A percentile compares a stretch with the other conserved stretches of the same genome.
Evolutionary conservation across 495 filamentous ascomycete genomes (phyloP).

Genomic region (Lophium mytilinum): DNA sequence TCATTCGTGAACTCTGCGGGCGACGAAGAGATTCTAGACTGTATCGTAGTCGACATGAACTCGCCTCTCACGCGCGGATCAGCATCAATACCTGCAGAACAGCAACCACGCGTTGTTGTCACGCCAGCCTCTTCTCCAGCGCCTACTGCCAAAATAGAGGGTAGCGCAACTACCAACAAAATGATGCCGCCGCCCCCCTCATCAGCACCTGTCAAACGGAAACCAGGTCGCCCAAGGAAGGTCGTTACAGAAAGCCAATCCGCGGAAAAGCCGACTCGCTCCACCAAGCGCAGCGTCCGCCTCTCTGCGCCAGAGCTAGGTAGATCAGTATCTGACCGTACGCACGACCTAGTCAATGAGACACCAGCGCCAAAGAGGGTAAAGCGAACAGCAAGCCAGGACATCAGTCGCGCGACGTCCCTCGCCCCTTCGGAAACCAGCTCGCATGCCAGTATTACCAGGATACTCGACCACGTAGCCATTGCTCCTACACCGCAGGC

Average conservation of each 20-base stretch:
- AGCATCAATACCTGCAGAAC: no score
- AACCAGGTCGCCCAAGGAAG: neutral
- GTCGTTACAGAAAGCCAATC: neutral
- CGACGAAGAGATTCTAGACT: slow-evolving; percentile 23
- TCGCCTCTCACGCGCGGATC: neutral
- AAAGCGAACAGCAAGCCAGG: slow-evolving; percentile 14
- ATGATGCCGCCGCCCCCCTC: neutral
- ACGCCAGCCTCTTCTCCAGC: neutral
- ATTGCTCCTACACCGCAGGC: slow-evolving; percentile 1
- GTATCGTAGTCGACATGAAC: slow-evolving; percentile 25
- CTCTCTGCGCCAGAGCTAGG: slow-evolving; percentile 15
- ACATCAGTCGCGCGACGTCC: slow-evolving; percentile 8
- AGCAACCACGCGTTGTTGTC: no score
- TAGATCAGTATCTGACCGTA: slow-evolving; percentile 13
- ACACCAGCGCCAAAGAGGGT: slow-evolving; percentile 23
- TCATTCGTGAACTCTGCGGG: neutral
- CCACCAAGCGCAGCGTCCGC: slow-evolving; percentile 13
- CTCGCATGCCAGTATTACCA: slow-evolving; percentile 7
- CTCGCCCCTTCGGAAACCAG: neutral
- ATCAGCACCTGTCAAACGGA: neutral
- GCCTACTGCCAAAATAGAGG: neutral
- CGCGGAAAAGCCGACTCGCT: slow-evolving; percentile 5
- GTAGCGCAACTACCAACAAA: neutral
- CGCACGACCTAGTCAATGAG: slow-evolving; percentile 17
- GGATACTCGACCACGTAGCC: slow-evolving; percentile 21